Base-by-base conservation (phyloP, 2,329 filamentous ascomycete species). In the Microcera coccophila region DNA sequence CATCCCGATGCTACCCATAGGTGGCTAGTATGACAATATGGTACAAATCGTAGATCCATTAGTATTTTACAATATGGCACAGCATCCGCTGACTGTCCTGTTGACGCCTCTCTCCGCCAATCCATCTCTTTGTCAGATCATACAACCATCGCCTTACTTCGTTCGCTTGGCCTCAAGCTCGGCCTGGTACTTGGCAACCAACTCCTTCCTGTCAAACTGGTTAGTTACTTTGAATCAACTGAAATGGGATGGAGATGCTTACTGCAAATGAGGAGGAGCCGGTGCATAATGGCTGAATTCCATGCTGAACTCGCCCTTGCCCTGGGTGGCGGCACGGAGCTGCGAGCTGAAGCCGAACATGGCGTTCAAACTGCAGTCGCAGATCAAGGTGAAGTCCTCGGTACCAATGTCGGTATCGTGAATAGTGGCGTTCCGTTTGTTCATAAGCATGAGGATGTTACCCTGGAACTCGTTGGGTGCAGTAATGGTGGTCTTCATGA, bases 341-440 rank as follows among this genome's bases (percentile, higher is more conserved):
- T 95, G 87, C 32, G 84, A 87, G 60, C 84, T 90, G 72, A 98
- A 97, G 50, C 93, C 93, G 65, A 98, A 98, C 93, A 98, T 98
- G 65, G 85, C 82, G 66, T 97, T 95, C 64, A 98, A 70, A 64
- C 85, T 90, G 73, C 90, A 95, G 70, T 97, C 93, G 19, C 90
- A 90, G 42, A 84, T 81, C 45, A 97, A 78, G 5, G 88, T 95
- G 62, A 98, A 97, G 62, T 98, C 93, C 61, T 98, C 93, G 14
- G 83, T 76, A 24, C 90, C 90, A 55, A 93, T 90, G 62, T 98
- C 93, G 5, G 90, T 96, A 61, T 98, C 93, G 63, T 90, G 86
- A 60, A 98, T 97, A 38, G 89, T 86, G 26, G 91, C 90, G 61
- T 90, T 93, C 52, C 93, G 84, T 81, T 98, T 98, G 75, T 97